Base-by-base conservation (phyloP, 331 rosid genomes). In the Rhamnella rubrinervis region DNA sequence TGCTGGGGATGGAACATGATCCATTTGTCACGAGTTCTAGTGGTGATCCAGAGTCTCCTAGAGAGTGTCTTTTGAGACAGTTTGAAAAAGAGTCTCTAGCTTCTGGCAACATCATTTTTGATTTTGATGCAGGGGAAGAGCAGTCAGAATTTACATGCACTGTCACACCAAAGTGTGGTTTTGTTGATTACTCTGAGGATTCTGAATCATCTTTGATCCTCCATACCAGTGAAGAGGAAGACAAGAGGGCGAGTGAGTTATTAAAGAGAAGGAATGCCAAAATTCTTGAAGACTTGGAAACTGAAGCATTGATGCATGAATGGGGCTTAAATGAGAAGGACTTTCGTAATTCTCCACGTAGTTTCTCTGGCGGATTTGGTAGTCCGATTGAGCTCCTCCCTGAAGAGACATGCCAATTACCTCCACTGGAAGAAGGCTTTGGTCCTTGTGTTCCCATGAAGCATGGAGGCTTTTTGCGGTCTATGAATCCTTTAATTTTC, bases 271-370 rank as follows among this genome's bases (percentile, higher is more conserved):
- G 93, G 75, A 85, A 82, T 35, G 96, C 85, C 73, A 77, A 82
- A 75, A 63, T 80, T 77, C 86, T 91, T 35, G 96, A 86, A 83
- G 87, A 86, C 71, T 65, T 91, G 74, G 96, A 91, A 80, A 83
- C 97, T 11, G 93, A 85, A 74, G 74, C 79, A 51, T 79, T 86
- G 87, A 85, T 89, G 91, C 86, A 40, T 76, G 85, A 82, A 66
- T 86, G 96, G 93, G 97, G 96, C 55, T 67, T 91, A 75, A 70
- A 91, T 60, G 96, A 83, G 74, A 69, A 75, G 44, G 97, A 88
- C 82, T 83, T 91, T 60, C 71, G 77, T 71, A 71, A 80, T 61
- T 86, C 88, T 78, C 86, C 82, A 1, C 19, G n/a, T 67, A 75
- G 69, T 50, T 70, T 41, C 59, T 80, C 89, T 38, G 88, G 93